phyloP scores from a whole-genome alignment of 768 basidiomycete species.

The Gloeophyllum trabeum region DNA sequence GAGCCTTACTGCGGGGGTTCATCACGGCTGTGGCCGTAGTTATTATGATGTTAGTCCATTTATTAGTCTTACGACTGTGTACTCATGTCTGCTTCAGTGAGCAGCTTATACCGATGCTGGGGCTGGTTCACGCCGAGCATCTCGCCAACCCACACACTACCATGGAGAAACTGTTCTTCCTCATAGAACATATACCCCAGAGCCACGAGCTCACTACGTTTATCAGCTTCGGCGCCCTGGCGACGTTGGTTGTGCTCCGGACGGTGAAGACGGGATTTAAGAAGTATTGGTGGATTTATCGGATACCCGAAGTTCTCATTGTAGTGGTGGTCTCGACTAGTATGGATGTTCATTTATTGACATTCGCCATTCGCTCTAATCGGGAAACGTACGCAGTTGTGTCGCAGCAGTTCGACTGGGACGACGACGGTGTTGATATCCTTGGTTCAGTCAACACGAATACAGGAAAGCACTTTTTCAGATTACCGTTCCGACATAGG shows the following conservation, averaged over 20 bases:
- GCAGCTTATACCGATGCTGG: slow-evolving; percentile 86
- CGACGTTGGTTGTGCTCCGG: slow-evolving; percentile 51
- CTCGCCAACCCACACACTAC: slow-evolving; percentile 52
- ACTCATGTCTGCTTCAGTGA: slow-evolving; percentile 32
- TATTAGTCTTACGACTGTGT: background rate
- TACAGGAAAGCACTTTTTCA: slow-evolving; percentile 51
- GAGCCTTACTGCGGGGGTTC: slow-evolving; percentile 81
- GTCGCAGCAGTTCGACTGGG: slow-evolving; percentile 62
- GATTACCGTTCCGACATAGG: slow-evolving; percentile 54
- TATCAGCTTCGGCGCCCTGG: slow-evolving; percentile 65
- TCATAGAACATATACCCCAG: slow-evolving; percentile 45
- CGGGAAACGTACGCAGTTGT: slow-evolving; percentile 54
- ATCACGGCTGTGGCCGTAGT: slow-evolving; percentile 78
- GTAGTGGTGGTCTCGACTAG: slow-evolving; percentile 78
- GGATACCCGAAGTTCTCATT: slow-evolving; percentile 83
- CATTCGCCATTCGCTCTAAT: too few relatives aligned
- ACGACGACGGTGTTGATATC: slow-evolving; percentile 68
- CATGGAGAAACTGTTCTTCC: slow-evolving; percentile 67
- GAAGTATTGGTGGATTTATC: slow-evolving; percentile 60
- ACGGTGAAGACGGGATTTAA: slow-evolving; percentile 46
- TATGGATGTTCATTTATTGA: slow-evolving; percentile 56
- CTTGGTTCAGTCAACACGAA: slow-evolving; percentile 68
- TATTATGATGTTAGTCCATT: slow-evolving; percentile 59
- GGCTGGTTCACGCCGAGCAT: slow-evolving; percentile 48
- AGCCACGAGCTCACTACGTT: slow-evolving; percentile 57